Percentiles rank a stretch among this genome's conserved stretches.
phyloP scores from a whole-genome alignment of 495 filamentous ascomycete species.

The Ascodesmis nigricans region DNA sequence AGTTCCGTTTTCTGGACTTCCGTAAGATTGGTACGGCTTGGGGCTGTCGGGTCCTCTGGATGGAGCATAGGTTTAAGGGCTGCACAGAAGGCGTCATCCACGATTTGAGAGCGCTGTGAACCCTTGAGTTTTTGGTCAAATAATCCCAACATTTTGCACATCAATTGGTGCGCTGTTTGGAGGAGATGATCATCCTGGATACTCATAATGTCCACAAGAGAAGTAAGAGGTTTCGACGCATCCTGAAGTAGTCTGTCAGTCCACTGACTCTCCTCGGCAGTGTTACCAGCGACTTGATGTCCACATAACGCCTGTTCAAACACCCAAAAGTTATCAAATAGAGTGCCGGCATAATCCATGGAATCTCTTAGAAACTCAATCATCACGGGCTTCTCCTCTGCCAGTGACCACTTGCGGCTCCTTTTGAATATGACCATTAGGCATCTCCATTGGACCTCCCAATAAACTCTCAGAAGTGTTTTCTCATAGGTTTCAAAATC shows the following conservation, averaged over 20 bases:
- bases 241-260: constrained; percentile 17
- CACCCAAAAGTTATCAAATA: constrained; percentile 37
- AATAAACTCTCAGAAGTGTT: constrained; percentile 46
- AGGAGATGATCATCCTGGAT: constrained; percentile 20
- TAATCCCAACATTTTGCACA: constrained; percentile 20
- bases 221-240: constrained; percentile 13
- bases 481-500: constrained; percentile 36
- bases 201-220: constrained; percentile 16
- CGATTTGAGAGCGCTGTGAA: constrained; percentile 2
- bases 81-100: constrained; percentile 14
- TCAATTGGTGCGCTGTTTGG: constrained; percentile 17
- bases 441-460: constrained; percentile 59
- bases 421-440: constrained; percentile 60
- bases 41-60: constrained; percentile 7
- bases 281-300: constrained; percentile 9
- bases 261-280: constrained; percentile 11
- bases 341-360: constrained; percentile 72
- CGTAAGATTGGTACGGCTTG: constrained; percentile 18
- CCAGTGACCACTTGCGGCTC: constrained; percentile 57
- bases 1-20: constrained; percentile 20
- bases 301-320: constrained; percentile 19
- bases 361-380: constrained; percentile 79
- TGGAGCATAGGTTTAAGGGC: constrained; percentile 16
- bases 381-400: constrained; percentile 50
- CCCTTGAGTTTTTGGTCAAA: constrained; percentile 12